phyloP scores from a whole-genome alignment of 352 stramenopile species.

The Globisporangium cystogenes region DNA sequence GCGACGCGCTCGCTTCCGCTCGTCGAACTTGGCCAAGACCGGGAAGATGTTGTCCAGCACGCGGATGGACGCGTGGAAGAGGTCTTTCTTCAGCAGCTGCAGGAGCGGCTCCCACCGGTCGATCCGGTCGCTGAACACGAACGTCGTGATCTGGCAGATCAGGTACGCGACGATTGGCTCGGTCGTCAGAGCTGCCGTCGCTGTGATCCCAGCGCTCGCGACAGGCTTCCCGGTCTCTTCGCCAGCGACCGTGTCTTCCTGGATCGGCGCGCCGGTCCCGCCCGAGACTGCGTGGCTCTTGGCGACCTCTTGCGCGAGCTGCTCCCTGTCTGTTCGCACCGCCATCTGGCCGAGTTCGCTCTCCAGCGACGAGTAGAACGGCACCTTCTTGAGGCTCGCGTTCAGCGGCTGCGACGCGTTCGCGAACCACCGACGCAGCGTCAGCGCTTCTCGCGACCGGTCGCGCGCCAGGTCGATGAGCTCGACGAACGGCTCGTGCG shows the following conservation, averaged over 20 bases:
- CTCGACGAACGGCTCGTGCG: slow-evolving; percentile 55
- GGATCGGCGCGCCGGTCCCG: slow-evolving; percentile 31
- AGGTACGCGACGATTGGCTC: slow-evolving; percentile 85
- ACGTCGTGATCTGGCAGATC: slow-evolving; percentile 52
- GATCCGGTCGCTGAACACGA: slow-evolving; percentile 59
- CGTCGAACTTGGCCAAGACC: slow-evolving; percentile 50
- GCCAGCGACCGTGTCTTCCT: slow-evolving; percentile 5
- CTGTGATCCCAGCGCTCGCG: slow-evolving; percentile 18
- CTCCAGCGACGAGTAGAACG: slow-evolving; percentile 54
- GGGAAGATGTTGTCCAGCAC: slow-evolving; percentile 75
- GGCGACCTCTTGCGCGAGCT: slow-evolving; percentile 2
- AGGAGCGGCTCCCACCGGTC: slow-evolving; percentile 82
- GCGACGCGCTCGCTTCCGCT: slow-evolving; percentile 23
- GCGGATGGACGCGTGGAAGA: slow-evolving; percentile 57
- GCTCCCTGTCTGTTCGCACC: slow-evolving; percentile 1
- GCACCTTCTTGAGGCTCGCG: slow-evolving; percentile 21
- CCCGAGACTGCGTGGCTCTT: slow-evolving; percentile 3
- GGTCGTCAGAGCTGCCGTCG: slow-evolving; percentile 48
- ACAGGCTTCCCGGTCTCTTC: slow-evolving; percentile 10
- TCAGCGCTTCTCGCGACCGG: slow-evolving; percentile 65
- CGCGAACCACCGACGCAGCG: slow-evolving; percentile 73
- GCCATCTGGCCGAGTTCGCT: slow-evolving; percentile 21
- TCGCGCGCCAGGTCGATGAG: slow-evolving; percentile 74
- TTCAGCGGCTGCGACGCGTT: slow-evolving; percentile 24
- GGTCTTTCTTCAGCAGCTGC: slow-evolving; percentile 57